Percentiles rank a stretch among this genome's conserved stretches.
These are phyloP conservation scores for Pichia phayaonensis DNA, from an alignment of 805 yeast genomes.

Conservation along the genomic window DNA sequence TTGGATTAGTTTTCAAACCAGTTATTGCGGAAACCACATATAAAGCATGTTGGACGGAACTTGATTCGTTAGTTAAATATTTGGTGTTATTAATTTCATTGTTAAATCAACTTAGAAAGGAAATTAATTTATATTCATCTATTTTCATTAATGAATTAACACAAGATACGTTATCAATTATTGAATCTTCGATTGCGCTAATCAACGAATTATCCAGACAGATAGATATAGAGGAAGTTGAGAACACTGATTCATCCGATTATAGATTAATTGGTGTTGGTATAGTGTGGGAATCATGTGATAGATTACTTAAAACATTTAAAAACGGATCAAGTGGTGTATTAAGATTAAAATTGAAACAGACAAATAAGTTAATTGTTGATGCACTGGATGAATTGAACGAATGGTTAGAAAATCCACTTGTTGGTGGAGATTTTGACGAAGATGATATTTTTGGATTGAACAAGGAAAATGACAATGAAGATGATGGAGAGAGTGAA, in stretches of 20 bases:
- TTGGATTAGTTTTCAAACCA: constrained; percentile 64
- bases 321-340: constrained; percentile 47
- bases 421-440: constrained; percentile 17
- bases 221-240: constrained; percentile 9
- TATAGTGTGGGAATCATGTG: constrained; percentile 65
- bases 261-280: constrained; percentile 54
- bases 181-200: constrained; percentile 13
- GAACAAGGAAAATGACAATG: constrained; percentile 13
- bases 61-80: constrained; percentile 38
- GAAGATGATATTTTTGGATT: constrained; percentile 45
- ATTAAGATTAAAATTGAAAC: constrained; percentile 39
- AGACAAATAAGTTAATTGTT: constrained; percentile 38
- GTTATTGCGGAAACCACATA: constrained; percentile 35
- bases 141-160: constrained; percentile 27
- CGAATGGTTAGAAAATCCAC: constrained; percentile 63
- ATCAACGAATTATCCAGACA: constrained; percentile 15
- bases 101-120: constrained; percentile 33
- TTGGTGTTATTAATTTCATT: constrained; percentile 40
- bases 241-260: constrained; percentile 24
- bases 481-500: constrained; percentile 17
- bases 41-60: constrained; percentile 41
- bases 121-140: constrained; percentile 26
- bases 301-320: constrained; percentile 34
- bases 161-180: constrained; percentile 15
- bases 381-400: constrained; percentile 63